Evolutionary conservation across 2,329 filamentous ascomycete genomes (phyloP).

Genomic region (Stachybotrys elegans): DNA sequence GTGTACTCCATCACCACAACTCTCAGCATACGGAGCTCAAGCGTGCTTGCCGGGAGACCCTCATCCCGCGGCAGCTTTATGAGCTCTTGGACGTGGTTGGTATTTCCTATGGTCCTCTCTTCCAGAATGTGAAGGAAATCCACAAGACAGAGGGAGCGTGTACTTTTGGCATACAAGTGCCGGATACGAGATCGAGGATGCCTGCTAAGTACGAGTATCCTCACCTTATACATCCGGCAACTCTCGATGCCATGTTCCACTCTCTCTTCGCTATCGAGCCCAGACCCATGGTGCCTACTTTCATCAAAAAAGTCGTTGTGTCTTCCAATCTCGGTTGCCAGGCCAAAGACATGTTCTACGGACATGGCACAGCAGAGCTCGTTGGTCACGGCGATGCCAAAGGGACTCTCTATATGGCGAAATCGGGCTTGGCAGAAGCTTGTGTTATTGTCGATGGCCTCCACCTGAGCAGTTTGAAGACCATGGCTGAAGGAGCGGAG

Average conservation of each 20-base stretch:
- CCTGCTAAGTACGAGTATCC: constrained; percentile 47
- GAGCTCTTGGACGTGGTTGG: constrained; percentile 44
- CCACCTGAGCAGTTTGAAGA: constrained; percentile 30
- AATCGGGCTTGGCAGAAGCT: constrained; percentile 22
- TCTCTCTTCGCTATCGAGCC: constrained; percentile 40
- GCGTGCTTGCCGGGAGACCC: constrained; percentile 21
- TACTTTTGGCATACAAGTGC: constrained; percentile 34
- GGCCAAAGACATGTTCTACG: constrained; percentile 12
- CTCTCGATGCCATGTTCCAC: constrained; percentile 53
- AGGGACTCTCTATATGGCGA: constrained; percentile 39
- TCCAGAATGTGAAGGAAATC: constrained; percentile 40
- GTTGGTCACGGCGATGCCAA: constrained; percentile 31
- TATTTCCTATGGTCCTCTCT: constrained; percentile 45
- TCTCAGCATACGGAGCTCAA: constrained; percentile 17
- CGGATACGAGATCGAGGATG: constrained; percentile 48
- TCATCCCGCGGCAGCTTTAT: constrained; percentile 43
- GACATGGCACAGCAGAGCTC: constrained; percentile 33
- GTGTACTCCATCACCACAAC: constrained; percentile 10
- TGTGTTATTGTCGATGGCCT: constrained; percentile 41
- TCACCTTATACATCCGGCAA: constrained; percentile 53
- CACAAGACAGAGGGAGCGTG: constrained; percentile 26
- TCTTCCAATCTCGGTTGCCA: constrained; percentile 30
- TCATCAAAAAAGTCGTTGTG: constrained; percentile 40
- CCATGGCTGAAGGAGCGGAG: constrained; percentile 13
- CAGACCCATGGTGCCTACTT: constrained; percentile 44